A percentile compares a stretch with the other conserved stretches of the same genome.
phyloP scores from a whole-genome alignment of 345 rosid species.

The Eucalyptus polyanthemos region DNA sequence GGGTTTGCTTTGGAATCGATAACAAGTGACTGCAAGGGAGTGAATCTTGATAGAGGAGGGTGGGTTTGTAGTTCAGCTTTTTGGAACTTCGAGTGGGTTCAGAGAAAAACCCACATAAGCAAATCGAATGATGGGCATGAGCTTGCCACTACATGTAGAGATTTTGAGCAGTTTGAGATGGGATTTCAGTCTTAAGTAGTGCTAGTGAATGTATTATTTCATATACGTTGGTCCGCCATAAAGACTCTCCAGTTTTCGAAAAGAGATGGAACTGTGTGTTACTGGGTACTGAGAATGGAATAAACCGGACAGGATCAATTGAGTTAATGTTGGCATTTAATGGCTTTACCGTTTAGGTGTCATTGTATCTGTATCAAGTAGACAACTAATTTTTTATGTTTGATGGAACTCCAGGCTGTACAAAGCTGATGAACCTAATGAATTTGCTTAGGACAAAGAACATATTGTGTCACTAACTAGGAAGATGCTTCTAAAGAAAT shows the following conservation, averaged over 20 bases:
- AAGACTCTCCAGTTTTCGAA: background rate
- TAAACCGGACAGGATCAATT: background rate
- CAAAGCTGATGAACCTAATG: background rate
- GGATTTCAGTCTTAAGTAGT: background rate
- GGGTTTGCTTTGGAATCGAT: background rate
- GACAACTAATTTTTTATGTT: background rate
- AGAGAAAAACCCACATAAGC: background rate
- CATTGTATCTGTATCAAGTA: background rate
- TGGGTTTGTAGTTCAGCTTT: background rate
- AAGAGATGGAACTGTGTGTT: background rate
- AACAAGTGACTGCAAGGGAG: background rate
- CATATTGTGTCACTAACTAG: background rate
- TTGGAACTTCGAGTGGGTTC: background rate
- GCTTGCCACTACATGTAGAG: background rate
- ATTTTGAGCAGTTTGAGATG: background rate
- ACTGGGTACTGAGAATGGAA: background rate
- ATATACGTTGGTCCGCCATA: background rate
- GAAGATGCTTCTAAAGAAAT: background rate
- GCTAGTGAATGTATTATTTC: background rate
- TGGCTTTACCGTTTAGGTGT: background rate
- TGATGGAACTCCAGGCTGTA: background rate
- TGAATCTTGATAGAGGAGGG: background rate
- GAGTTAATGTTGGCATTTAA: background rate
- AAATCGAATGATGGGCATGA: background rate
- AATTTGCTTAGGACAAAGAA: background rate